Evolutionary conservation across 129 eudicot species (phyloP).

Genomic region (Rutidosis leptorrhynchoides): DNA sequence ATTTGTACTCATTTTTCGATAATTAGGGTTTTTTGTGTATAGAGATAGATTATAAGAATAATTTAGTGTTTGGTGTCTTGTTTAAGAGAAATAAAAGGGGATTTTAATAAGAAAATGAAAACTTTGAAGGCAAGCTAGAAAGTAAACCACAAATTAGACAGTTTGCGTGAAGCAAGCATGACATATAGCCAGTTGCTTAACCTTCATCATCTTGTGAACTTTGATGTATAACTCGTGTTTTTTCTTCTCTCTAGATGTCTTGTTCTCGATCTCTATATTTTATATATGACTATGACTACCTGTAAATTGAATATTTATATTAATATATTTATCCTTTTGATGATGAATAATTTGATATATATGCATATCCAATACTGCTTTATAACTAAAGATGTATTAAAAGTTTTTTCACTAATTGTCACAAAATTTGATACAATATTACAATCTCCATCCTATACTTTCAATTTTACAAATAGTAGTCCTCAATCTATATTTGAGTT

Average conservation of each 20-base stretch:
- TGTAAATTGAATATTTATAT: neutral
- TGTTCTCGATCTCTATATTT: neutral
- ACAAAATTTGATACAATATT: slow-evolving; percentile 2
- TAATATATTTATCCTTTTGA: neutral
- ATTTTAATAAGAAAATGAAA: slow-evolving; percentile 49
- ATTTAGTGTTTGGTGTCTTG: slow-evolving; percentile 31
- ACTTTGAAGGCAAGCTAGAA: slow-evolving; percentile 81
- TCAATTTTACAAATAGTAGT: neutral
- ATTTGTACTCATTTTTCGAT: slow-evolving; percentile 25
- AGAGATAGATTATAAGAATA: neutral
- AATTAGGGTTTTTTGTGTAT: slow-evolving; percentile 25
- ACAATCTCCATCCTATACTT: slow-evolving; percentile 8
- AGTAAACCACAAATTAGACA: slow-evolving; percentile 67
- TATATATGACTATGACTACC: neutral
- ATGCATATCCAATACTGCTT: slow-evolving; percentile 23
- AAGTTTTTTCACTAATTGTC: slow-evolving; percentile 9
- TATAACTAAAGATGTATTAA: slow-evolving; percentile 22
- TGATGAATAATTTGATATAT: slow-evolving; percentile 1
- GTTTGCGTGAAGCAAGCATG: slow-evolving; percentile 99
- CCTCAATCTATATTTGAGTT: neutral
- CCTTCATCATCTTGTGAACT: slow-evolving; percentile 36
- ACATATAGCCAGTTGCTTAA: slow-evolving; percentile 56
- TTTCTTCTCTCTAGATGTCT: slow-evolving; percentile 10
- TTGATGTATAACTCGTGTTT: slow-evolving; percentile 29
- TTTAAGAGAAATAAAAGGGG: slow-evolving; percentile 1